These are phyloP conservation scores for Centella asiatica DNA, from an alignment of 129 eudicot genomes.

Conservation along the genomic window DNA sequence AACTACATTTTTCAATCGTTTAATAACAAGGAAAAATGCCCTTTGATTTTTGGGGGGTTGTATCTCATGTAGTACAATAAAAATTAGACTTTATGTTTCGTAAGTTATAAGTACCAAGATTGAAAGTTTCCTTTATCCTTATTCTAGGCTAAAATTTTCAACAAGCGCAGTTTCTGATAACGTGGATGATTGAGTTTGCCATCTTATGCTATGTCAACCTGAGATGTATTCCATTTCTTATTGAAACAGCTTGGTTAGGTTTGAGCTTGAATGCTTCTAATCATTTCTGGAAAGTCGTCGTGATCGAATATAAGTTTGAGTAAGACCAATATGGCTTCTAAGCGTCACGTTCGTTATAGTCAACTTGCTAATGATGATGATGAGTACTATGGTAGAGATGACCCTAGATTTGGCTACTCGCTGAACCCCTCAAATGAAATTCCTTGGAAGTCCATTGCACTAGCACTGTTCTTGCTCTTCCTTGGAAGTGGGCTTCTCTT, in stretches of 20 bases:
- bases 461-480: constrained; percentile 68
- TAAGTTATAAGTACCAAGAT: no score
- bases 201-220: no score
- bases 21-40: no score
- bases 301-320: not conserved
- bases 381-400: constrained; percentile 42
- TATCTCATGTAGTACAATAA: no score
- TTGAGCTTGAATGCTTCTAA: not conserved
- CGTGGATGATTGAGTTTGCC: no score
- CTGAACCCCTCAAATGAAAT: constrained; percentile 57
- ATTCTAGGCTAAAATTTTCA: no score
- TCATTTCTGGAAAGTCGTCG: constrained; percentile 2
- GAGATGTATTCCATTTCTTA: not conserved
- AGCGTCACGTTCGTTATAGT: constrained; percentile 52
- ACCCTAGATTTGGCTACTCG: constrained; percentile 72
- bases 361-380: constrained; percentile 57
- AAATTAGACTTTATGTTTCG: no score
- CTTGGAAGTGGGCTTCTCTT: constrained; percentile 71
- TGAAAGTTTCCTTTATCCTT: no score
- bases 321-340: constrained; percentile 42
- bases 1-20: no score
- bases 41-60: no score
- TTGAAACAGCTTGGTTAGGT: not conserved
- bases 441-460: constrained; percentile 89
- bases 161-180: no score